phyloP scores from a whole-genome alignment of 805 yeast genomes.

The Debaryomyces maramus region DNA sequence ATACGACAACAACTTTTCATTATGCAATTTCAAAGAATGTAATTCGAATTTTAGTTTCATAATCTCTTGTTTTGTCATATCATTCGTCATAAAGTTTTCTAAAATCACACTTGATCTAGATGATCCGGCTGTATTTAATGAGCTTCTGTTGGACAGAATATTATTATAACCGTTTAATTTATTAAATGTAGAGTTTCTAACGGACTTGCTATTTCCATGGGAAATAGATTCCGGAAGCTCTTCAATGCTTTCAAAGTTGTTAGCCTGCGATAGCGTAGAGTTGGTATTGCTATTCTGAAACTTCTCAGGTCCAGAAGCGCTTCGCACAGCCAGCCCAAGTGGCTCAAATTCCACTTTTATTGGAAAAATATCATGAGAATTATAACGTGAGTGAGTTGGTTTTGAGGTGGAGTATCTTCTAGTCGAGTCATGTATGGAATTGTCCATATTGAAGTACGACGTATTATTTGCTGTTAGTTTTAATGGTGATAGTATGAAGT shows the following conservation, averaged over 20 bases:
- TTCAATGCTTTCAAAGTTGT: slow-evolving; percentile 13
- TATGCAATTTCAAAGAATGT: slow-evolving; percentile 53
- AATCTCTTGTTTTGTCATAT: slow-evolving; percentile 46
- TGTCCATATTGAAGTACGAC: slow-evolving; percentile 19
- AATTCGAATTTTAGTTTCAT: slow-evolving; percentile 53
- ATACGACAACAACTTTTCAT: slow-evolving; percentile 55
- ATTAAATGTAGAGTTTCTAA: slow-evolving; percentile 27
- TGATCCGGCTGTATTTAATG: slow-evolving; percentile 15
- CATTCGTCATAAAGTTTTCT: slow-evolving; percentile 21
- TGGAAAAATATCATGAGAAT: slow-evolving; percentile 44
- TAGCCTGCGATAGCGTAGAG: not conserved
- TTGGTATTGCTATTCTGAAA: slow-evolving; percentile 8
- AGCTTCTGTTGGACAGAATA: slow-evolving; percentile 12
- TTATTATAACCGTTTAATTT: slow-evolving; percentile 29
- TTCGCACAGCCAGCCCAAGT: slow-evolving; percentile 15
- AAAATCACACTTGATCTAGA: slow-evolving; percentile 34
- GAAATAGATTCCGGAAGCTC: slow-evolving; percentile 15
- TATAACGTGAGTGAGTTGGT: slow-evolving; percentile 39
- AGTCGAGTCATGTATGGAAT: slow-evolving; percentile 12
- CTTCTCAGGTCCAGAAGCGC: slow-evolving; percentile 31
- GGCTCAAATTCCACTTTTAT: slow-evolving; percentile 45
- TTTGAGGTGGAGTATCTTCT: slow-evolving; percentile 29
- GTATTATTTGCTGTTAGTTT: slow-evolving; percentile 30
- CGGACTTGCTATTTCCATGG: slow-evolving; percentile 8
- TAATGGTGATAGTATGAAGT: slow-evolving; percentile 43